Evolutionary conservation across 352 stramenopile species (phyloP), one percentile per base, ranked within the genome.

Genomic region (Saprolegnia diclina): DNA sequence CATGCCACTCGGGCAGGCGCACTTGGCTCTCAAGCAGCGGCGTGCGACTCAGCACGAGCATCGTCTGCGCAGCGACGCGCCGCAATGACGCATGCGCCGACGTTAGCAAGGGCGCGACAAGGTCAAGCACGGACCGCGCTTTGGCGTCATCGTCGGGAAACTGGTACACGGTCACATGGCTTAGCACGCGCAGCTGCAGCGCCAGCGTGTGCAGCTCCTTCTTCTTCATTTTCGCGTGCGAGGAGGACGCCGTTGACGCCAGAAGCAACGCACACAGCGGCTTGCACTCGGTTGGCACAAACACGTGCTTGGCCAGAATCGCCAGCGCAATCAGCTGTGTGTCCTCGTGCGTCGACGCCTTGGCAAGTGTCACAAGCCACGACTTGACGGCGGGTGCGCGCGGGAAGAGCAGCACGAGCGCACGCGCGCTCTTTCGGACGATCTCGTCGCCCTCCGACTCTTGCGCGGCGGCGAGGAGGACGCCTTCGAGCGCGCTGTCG

Each of bases 41-140:
- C n/a, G 79, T 78, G 5, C 84, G 82, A 64, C 88, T 76, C 4
- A 94, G 44, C 52, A 90, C 90, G 6, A 95, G 70, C 42, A 94
- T 65, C 32, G 76, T 76, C 37, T 72, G 83, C 1, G 83, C 76
- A 13, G 85, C 85, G 14, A 73, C 72, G 1, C 71, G 52, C 40
- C 87, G 81, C 26, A 67, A 21, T 24, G 37, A 29, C 32, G 57
- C 40, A 1, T 16, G 13, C 11, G 13, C 16, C 11, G 52, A 26
- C 13, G 52, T 9, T 9, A 59, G 52, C 11, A 35, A 19, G 1
- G 24, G 24, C 52, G 19, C 9, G 3, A 59, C 3, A 16, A 24
- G 1, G 19, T 59, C 52, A 9, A 59, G 52, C 52, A 24, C 24
- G 3, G 52, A 16, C 35, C 52, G 24, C 16, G 52, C 52, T 9